These are phyloP conservation scores for Epichloe scottii DNA, from an alignment of 2,329 filamentous ascomycete species.

Conservation along the genomic window DNA sequence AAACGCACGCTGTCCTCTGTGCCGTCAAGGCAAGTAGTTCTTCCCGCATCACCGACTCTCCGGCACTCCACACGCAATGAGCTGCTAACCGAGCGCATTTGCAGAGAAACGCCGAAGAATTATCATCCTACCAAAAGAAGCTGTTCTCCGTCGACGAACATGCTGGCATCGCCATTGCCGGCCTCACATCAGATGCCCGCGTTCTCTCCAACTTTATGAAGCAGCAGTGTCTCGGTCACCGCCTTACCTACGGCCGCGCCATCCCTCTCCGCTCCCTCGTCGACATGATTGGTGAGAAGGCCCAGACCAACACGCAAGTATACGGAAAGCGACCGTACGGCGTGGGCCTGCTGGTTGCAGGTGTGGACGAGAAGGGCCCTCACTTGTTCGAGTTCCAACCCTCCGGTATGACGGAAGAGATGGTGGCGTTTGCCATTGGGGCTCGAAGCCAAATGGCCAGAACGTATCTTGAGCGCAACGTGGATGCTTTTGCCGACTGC, in stretches of 20 bases:
- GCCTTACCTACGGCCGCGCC: slow-evolving; percentile 88
- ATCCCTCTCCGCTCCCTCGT: slow-evolving; percentile 86
- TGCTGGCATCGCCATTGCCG: slow-evolving; percentile 88
- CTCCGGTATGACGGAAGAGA: slow-evolving; percentile 90
- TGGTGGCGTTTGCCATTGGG: slow-evolving; percentile 91
- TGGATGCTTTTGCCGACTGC: slow-evolving; percentile 68
- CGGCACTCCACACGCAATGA: neutral
- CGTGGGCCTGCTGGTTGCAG: slow-evolving; percentile 82
- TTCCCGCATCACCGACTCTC: neutral
- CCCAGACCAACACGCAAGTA: slow-evolving; percentile 94
- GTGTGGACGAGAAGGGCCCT: slow-evolving; percentile 85
- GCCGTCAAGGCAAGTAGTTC: slow-evolving; percentile 69
- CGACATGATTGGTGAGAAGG: slow-evolving; percentile 85
- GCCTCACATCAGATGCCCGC: slow-evolving; percentile 92
- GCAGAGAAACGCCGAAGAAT: slow-evolving; percentile 95
- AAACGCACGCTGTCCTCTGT: slow-evolving; percentile 91
- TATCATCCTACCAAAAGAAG: slow-evolving; percentile 99
- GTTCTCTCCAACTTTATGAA: slow-evolving; percentile 99
- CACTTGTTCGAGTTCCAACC: slow-evolving; percentile 99
- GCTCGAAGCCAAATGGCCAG: slow-evolving; percentile 94
- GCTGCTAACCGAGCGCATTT: too few relatives aligned
- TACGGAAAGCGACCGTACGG: slow-evolving; percentile 96
- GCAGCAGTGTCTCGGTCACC: slow-evolving; percentile 91
- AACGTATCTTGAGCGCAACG: slow-evolving; percentile 88
- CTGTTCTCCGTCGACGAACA: slow-evolving; percentile 94